Evolutionary conservation across 2,329 filamentous ascomycete genomes (phyloP).

Genomic region (Elsinoe batatas): DNA sequence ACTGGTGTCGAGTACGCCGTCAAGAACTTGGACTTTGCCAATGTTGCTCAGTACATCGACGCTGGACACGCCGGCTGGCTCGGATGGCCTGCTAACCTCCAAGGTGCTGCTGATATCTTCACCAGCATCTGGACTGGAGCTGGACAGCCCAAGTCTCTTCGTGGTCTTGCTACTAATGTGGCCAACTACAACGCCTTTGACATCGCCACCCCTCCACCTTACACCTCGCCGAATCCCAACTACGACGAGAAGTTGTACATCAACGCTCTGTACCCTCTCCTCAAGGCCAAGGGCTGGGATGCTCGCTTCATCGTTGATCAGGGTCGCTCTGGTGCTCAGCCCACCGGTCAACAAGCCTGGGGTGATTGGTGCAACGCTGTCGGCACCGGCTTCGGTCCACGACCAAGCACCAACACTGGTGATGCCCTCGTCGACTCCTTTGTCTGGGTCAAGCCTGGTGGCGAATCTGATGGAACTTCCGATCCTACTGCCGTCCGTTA

Average conservation of each 20-base stretch:
- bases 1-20: constrained; percentile 48
- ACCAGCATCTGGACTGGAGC: constrained; percentile 39
- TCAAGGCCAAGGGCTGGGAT: constrained; percentile 39
- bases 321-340: constrained; percentile 54
- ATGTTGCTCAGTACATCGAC: constrained; percentile 55
- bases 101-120: constrained; percentile 41
- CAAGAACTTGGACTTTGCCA: constrained; percentile 46
- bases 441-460: constrained; percentile 62
- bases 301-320: constrained; percentile 48
- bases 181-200: constrained; percentile 50
- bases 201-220: constrained; percentile 35
- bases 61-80: constrained; percentile 57
- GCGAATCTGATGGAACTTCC: constrained; percentile 35
- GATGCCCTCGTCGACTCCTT: constrained; percentile 53
- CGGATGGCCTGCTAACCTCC: constrained; percentile 52
- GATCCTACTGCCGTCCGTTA: constrained; percentile 1
- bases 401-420: constrained; percentile 54
- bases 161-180: constrained; percentile 48
- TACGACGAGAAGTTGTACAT: constrained; percentile 46
- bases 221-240: constrained; percentile 38
- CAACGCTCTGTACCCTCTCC: constrained; percentile 41
- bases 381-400: constrained; percentile 52
- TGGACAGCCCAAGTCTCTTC: constrained; percentile 37
- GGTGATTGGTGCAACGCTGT: constrained; percentile 35
- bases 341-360: constrained; percentile 46